Evolutionary conservation across 345 rosid species (phyloP).

Genomic region (Clarkia xantiana): DNA sequence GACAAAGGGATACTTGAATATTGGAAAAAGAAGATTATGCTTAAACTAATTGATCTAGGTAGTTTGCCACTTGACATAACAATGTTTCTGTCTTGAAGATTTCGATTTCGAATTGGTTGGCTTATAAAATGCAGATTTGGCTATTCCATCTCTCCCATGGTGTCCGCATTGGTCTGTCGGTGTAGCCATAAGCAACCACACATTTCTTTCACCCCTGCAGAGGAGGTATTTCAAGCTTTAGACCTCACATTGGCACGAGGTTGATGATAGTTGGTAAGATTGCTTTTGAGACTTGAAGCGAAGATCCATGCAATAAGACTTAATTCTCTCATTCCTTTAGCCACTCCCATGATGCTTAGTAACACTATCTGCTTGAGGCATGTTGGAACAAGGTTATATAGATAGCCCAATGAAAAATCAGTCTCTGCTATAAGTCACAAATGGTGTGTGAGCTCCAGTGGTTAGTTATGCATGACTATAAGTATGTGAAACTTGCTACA

Average conservation of each 20-base stretch:
- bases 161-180: constrained; percentile 94
- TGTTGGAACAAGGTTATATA: constrained; percentile 8
- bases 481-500: too few relatives aligned
- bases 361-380: constrained; percentile 21
- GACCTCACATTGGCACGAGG: constrained; percentile 59
- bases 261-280: constrained; percentile 90
- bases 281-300: constrained; percentile 56
- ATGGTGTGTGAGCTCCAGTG: neutral
- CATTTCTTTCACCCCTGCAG: constrained; percentile 46
- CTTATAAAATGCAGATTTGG: constrained; percentile 99
- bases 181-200: constrained; percentile 79
- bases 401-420: constrained; percentile 1
- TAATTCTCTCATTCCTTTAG: constrained; percentile 24
- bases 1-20: constrained; percentile 26
- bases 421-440: neutral
- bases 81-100: constrained; percentile 61
- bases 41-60: constrained; percentile 40
- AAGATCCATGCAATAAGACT: constrained; percentile 47
- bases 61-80: constrained; percentile 74
- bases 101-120: constrained; percentile 93
- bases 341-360: constrained; percentile 19
- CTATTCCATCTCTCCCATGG: constrained; percentile 56
- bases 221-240: constrained; percentile 73
- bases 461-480: neutral
- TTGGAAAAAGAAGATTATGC: constrained; percentile 42